A percentile compares a stretch with the other conserved stretches of the same genome.
Evolutionary conservation across 192 early-diverging fungal species (phyloP).

Genomic region (Pilaira anomala): DNA sequence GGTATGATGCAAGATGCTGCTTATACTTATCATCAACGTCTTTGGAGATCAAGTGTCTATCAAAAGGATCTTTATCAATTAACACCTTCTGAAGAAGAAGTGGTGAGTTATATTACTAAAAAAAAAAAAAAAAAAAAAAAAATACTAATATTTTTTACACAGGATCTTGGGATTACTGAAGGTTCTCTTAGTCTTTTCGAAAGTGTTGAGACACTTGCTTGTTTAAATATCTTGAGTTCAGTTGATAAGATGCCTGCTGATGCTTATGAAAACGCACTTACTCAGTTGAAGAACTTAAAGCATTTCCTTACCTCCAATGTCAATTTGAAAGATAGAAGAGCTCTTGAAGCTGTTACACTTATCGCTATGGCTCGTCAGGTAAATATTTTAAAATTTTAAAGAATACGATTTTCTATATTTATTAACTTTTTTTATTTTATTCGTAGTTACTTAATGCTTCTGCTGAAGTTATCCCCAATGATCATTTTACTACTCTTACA

Average conservation of each 20-base stretch:
- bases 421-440: neutral
- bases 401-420: neutral
- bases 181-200: conserved; percentile 46
- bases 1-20: conserved; percentile 51
- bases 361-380: conserved; percentile 27
- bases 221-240: conserved; percentile 42
- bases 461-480: neutral
- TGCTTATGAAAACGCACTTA: conserved; percentile 18
- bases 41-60: conserved; percentile 49
- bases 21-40: conserved; percentile 47
- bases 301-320: conserved; percentile 2
- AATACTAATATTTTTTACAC: conserved; percentile 6
- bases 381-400: neutral
- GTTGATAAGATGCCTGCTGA: conserved; percentile 30
- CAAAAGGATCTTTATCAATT: conserved; percentile 30
- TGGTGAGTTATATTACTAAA: conserved; percentile 1
- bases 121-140: no score
- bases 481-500: neutral
- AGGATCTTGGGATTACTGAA: conserved; percentile 36
- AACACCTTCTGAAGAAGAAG: conserved; percentile 8
- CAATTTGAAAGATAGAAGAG: conserved; percentile 15
- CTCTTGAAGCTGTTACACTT: conserved; percentile 20
- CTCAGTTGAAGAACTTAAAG: conserved; percentile 21
- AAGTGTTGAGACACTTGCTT: conserved; percentile 45
- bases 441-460: conserved; percentile 26